These are phyloP conservation scores for Saccharomyces jurei DNA, from an alignment of 805 yeast species.

Conservation along the genomic window DNA sequence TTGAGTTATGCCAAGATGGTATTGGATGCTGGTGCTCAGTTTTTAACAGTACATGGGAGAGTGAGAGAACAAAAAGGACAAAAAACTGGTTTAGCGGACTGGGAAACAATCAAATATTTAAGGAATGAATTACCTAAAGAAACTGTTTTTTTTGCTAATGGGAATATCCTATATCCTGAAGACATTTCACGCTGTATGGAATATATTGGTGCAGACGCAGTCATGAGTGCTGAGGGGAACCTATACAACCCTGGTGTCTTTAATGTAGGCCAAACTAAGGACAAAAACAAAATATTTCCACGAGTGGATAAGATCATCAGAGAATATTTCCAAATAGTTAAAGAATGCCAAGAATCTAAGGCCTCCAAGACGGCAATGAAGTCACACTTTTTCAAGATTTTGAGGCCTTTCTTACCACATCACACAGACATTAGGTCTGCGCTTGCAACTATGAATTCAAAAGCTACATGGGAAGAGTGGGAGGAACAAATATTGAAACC, in stretches of 20 bases:
- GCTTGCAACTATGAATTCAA: slow-evolving; percentile 48
- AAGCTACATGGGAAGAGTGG: slow-evolving; percentile 40
- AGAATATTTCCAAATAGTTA: slow-evolving; percentile 83
- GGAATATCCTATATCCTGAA: slow-evolving; percentile 84
- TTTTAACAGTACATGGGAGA: slow-evolving; percentile 89
- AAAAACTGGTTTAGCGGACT: slow-evolving; percentile 89
- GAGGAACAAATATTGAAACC: slow-evolving; percentile 46
- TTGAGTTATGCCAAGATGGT: slow-evolving; percentile 84
- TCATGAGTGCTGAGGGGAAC: slow-evolving; percentile 97
- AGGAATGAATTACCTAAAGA: slow-evolving; percentile 70
- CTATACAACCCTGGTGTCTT: slow-evolving; percentile 90
- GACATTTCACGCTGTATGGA: slow-evolving; percentile 67
- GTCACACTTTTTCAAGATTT: slow-evolving; percentile 80
- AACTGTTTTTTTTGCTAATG: slow-evolving; percentile 89
- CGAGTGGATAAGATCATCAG: slow-evolving; percentile 76
- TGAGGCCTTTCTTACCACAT: slow-evolving; percentile 69
- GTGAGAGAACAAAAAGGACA: slow-evolving; percentile 98
- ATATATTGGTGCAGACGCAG: slow-evolving; percentile 70
- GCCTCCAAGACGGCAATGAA: slow-evolving; percentile 83
- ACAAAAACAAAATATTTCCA: slow-evolving; percentile 64
- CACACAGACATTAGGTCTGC: slow-evolving; percentile 73
- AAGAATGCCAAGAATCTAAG: slow-evolving; percentile 31
- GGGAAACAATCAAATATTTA: slow-evolving; percentile 68
- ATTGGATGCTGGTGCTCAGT: slow-evolving; percentile 88
- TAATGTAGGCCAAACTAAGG: slow-evolving; percentile 30